A percentile compares a stretch with the other conserved stretches of the same genome.
phyloP scores from a whole-genome alignment of 495 filamentous ascomycete species.

The Tuber microsphaerosporum region DNA sequence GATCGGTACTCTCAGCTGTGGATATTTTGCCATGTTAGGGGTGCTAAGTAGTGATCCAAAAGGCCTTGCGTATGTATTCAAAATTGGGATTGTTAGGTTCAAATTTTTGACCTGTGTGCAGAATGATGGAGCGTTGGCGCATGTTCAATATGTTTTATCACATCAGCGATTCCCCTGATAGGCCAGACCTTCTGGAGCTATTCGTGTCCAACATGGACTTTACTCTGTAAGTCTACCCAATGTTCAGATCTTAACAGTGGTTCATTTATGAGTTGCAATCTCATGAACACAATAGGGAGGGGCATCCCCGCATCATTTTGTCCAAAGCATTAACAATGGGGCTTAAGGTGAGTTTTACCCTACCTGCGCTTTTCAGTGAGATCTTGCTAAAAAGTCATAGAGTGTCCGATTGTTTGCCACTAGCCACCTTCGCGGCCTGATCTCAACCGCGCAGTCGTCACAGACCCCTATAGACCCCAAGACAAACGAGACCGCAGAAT shows the following conservation, averaged over 20 bases:
- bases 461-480: slow-evolving; percentile 19
- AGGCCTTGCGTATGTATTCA: slow-evolving; percentile 53
- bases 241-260: neutral
- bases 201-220: slow-evolving; percentile 89
- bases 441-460: slow-evolving; percentile 28
- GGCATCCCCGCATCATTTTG: slow-evolving; percentile 82
- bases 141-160: slow-evolving; percentile 99
- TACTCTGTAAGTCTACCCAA: slow-evolving; percentile 49
- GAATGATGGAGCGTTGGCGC: slow-evolving; percentile 88
- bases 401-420: slow-evolving; percentile 39
- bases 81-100: neutral
- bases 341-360: slow-evolving; percentile 54
- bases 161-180: slow-evolving; percentile 80
- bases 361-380: neutral
- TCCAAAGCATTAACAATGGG: slow-evolving; percentile 88
- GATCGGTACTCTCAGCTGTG: slow-evolving; percentile 72
- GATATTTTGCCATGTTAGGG: slow-evolving; percentile 90
- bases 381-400: slow-evolving; percentile 20
- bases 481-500: slow-evolving; percentile 58
- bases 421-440: slow-evolving; percentile 41
- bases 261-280: slow-evolving; percentile 13
- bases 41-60: slow-evolving; percentile 70
- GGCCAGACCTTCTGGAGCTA: slow-evolving; percentile 81
- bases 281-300: slow-evolving; percentile 47
- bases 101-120: slow-evolving; percentile 12